Evolutionary conservation across 2,329 filamentous ascomycete species (phyloP), one percentile per base, ranked within the genome.

Genomic region (Botrytis tulipae): DNA sequence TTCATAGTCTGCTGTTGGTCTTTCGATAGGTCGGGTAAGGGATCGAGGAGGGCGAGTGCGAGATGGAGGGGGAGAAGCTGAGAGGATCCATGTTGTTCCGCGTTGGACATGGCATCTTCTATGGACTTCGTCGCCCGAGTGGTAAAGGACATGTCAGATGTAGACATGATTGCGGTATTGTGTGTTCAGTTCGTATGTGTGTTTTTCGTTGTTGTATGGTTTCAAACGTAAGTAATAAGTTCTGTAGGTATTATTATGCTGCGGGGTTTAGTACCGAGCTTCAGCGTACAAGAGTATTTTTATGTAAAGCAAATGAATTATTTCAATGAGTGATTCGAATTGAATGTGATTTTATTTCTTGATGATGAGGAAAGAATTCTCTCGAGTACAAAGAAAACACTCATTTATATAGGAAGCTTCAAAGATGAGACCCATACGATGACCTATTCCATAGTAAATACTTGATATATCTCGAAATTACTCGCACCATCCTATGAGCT

Each of bases 51-150:
- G 67, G 92, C 90, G 72, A 95, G 92, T 62, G 95, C 95, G 71
- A 99, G 89, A 82, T 99, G 96, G 75, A 98, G 84, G 25, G 96
- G 96, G 72, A 95, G 87, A 75, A 98, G 90, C 83, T 99, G 95
- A 59, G 94, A 91, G 85, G 99, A 96, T 57, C 90, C 90, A 82
- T 98, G 97, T 85, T 96, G 92, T 83, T 94, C 91, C 78, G 95
- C 94, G 79, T 98, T 87, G 74, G 89, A 87, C 87, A 96, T 95
- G 82, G 95, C 93, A 82, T 98, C 94, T 80, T 93, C 90, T 81
- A 99, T 87, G 80, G 95, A 93, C 85, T 95, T 93, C 82, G 95
- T 93, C 77, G 93, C 96, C 84, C 93, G 87, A 84, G 98, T 95
- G 77, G 96, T 99, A 82, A 98, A 98, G 82, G 97, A 92, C 91